These are phyloP conservation scores for Cryptococcus wingfieldii DNA, from an alignment of 1,284 basidiomycete species.

Conservation along the genomic window DNA sequence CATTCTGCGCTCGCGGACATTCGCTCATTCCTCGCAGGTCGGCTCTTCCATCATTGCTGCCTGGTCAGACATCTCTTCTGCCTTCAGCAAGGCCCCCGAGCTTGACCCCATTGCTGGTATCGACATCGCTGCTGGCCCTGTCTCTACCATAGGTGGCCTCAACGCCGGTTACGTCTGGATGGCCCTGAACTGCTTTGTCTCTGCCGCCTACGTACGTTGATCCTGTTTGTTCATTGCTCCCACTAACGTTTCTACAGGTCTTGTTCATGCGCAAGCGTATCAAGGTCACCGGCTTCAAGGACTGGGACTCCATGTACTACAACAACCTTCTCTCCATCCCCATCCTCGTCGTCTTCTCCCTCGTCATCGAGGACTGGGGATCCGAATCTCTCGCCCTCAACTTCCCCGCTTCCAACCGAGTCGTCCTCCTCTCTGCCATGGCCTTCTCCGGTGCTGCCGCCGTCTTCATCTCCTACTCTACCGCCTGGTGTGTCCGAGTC, in stretches of 20 bases:
- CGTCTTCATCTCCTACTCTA: constrained; percentile 96
- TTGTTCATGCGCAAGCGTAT: constrained; percentile 96
- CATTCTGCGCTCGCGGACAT: background rate
- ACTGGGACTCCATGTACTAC: constrained; percentile 99
- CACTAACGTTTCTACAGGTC: constrained; percentile 55
- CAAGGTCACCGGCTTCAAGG: constrained; percentile 93
- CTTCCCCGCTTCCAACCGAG: constrained; percentile 67
- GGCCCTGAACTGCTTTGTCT: constrained; percentile 83
- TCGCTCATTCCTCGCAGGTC: constrained; percentile 55
- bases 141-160: constrained; percentile 52
- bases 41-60: constrained; percentile 94
- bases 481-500: constrained; percentile 91
- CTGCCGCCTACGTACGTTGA: constrained; percentile 79
- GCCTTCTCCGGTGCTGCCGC: constrained; percentile 94
- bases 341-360: constrained; percentile 74
- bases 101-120: constrained; percentile 42
- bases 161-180: constrained; percentile 96
- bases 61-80: constrained; percentile 74
- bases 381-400: constrained; percentile 69
- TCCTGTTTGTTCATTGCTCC: no score
- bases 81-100: constrained; percentile 19
- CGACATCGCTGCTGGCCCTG: constrained; percentile 24
- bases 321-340: constrained; percentile 96
- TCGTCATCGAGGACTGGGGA: constrained; percentile 89
- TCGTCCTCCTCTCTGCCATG: constrained; percentile 78